Evolutionary conservation across 371 early-diverging fungal genomes (phyloP).

Genomic region (Lichtheimia ornata): DNA sequence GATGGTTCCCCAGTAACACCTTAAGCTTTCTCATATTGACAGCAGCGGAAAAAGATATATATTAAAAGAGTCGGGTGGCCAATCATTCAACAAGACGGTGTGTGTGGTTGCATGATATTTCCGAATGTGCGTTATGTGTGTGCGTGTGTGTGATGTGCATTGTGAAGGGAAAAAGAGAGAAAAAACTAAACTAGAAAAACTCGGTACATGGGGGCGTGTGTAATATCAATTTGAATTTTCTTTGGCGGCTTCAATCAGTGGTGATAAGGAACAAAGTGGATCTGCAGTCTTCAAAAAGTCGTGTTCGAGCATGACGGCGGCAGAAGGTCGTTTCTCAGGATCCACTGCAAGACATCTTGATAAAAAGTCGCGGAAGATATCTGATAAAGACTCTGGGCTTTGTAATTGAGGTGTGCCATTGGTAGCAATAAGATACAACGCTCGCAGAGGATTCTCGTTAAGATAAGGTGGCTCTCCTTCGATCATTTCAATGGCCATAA

Average conservation of each 20-base stretch:
- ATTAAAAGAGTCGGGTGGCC: not conserved
- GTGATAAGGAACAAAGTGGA: constrained; percentile 77
- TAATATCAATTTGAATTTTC: constrained; percentile 8
- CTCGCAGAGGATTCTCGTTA: constrained; percentile 79
- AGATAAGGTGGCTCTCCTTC: constrained; percentile 90
- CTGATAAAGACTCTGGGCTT: constrained; percentile 72
- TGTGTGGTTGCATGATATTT: too few species aligned
- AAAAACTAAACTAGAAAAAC: too few species aligned
- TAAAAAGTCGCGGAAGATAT: constrained; percentile 73
- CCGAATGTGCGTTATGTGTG: too few species aligned
- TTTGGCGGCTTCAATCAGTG: constrained; percentile 82
- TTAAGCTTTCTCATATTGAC: constrained; percentile 1
- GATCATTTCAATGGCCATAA: constrained; percentile 84
- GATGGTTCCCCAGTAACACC: not conserved
- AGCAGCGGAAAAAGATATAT: not conserved
- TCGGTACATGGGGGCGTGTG: too few species aligned
- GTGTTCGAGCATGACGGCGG: constrained; percentile 55
- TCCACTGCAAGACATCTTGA: constrained; percentile 70
- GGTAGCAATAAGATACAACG: constrained; percentile 86
- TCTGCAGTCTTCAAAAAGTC: constrained; percentile 88
- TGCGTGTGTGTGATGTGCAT: too few species aligned
- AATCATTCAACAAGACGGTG: too few species aligned
- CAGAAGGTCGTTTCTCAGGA: constrained; percentile 38
- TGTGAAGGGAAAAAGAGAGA: too few species aligned
- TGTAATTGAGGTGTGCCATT: constrained; percentile 85